Conservation (phyloP, 148 eudicot species). For the Cornus florida region DNA sequence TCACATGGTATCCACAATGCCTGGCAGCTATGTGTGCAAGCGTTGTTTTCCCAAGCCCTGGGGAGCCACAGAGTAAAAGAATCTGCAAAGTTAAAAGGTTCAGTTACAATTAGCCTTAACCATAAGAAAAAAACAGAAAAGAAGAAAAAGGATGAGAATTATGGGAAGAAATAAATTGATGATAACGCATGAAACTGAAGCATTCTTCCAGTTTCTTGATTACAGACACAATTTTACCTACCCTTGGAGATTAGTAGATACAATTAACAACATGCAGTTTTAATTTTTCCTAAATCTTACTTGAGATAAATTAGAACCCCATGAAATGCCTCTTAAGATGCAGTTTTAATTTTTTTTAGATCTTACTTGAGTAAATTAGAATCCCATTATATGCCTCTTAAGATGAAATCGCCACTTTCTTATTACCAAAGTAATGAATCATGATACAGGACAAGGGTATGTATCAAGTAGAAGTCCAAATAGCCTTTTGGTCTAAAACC, state of each 20-base stretch:
- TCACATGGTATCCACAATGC: constrained; percentile 97
- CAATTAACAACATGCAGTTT: neutral
- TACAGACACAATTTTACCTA: neutral
- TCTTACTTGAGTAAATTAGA: neutral
- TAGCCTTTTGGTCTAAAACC: neutral
- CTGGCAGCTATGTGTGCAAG: constrained; percentile 96
- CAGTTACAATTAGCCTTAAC: neutral
- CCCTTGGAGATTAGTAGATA: neutral
- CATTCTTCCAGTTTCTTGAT: neutral
- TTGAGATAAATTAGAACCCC: neutral
- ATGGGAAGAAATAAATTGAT: neutral
- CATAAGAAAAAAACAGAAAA: neutral
- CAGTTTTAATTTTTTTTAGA: neutral
- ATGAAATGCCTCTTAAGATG: neutral
- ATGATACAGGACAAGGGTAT: neutral
- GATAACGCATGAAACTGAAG: neutral
- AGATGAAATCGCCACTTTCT: neutral
- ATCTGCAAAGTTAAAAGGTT: constrained; percentile 47
- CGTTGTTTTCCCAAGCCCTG: constrained; percentile 97
- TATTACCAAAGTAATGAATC: neutral
- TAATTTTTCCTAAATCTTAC: neutral
- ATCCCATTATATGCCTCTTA: neutral
- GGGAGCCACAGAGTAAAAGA: constrained; percentile 95
- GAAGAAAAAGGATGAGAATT: neutral
- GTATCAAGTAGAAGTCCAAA: neutral